These are phyloP conservation scores for Barbatosphaeria neglecta DNA, from an alignment of 495 filamentous ascomycete genomes.

Conservation along the genomic window DNA sequence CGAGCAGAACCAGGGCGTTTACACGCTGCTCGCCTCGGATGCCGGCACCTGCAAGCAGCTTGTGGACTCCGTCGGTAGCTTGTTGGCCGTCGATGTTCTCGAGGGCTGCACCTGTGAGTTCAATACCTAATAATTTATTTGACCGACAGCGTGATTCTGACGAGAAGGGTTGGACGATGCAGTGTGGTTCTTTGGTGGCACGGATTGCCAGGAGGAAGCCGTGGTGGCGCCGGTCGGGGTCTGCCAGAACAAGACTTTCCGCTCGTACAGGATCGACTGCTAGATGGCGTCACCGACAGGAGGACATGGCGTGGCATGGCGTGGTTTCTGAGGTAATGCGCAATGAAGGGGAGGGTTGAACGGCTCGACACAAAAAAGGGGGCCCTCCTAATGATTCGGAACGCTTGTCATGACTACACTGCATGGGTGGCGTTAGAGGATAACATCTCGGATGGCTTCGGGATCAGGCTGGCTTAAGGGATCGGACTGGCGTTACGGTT, in stretches of 20 bases:
- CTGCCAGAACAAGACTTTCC: not conserved
- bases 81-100: not conserved
- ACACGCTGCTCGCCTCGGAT: not conserved
- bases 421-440: no score
- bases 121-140: not conserved
- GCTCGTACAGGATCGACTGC: not conserved
- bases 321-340: no score
- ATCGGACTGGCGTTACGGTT: no score
- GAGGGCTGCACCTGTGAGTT: not conserved
- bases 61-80: not conserved
- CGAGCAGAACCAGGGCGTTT: not conserved
- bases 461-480: no score
- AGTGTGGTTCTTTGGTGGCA: not conserved
- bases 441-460: no score
- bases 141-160: not conserved
- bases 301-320: no score
- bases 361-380: no score
- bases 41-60: not conserved
- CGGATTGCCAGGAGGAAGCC: not conserved
- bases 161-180: not conserved
- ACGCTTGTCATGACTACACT: no score
- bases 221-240: not conserved
- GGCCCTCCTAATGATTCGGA: no score
- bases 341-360: no score
- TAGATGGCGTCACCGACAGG: not conserved